These are phyloP conservation scores for Magnusiomyces sp. DNA, from an alignment of 1,139 yeast genomes.

Conservation along the genomic window DNA sequence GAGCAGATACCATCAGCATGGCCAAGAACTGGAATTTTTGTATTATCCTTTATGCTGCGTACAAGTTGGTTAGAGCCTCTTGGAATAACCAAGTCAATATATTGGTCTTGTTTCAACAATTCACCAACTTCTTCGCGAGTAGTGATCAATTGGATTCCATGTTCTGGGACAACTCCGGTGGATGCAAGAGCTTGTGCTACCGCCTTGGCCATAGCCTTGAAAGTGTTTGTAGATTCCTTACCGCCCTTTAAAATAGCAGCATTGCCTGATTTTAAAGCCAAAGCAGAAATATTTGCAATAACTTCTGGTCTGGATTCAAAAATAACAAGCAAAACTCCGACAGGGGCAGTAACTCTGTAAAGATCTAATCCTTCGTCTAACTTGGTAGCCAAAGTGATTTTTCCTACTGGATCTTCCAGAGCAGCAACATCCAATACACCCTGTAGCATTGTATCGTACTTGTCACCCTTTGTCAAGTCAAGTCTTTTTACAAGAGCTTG, in stretches of 20 bases:
- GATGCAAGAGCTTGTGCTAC: constrained; percentile 51
- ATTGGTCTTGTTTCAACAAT: constrained; percentile 72
- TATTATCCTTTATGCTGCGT: constrained; percentile 68
- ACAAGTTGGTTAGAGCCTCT: constrained; percentile 93
- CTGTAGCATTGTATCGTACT: constrained; percentile 87
- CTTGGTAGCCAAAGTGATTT: constrained; percentile 68
- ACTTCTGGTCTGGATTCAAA: constrained; percentile 98
- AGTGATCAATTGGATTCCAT: constrained; percentile 77
- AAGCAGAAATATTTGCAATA: constrained; percentile 91
- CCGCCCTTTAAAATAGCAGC: constrained; percentile 98
- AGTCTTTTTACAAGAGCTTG: constrained; percentile 71
- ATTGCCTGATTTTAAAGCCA: constrained; percentile 86
- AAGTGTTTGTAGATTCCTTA: constrained; percentile 80
- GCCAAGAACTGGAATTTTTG: constrained; percentile 94
- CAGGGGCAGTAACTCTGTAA: constrained; percentile 81
- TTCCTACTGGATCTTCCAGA: constrained; percentile 86
- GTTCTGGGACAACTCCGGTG: constrained; percentile 53
- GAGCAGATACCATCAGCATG: constrained; percentile 98
- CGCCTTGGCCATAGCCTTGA: constrained; percentile 69
- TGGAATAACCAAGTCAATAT: constrained; percentile 92
- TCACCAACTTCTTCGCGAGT: constrained; percentile 87
- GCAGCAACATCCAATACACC: constrained; percentile 89
- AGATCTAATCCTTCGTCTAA: constrained; percentile 81
- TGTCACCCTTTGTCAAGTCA: constrained; percentile 72
- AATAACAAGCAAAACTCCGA: constrained; percentile 86